Evolutionary conservation across 1,284 basidiomycete species (phyloP).

Genomic region (Stereum hirsutum): DNA sequence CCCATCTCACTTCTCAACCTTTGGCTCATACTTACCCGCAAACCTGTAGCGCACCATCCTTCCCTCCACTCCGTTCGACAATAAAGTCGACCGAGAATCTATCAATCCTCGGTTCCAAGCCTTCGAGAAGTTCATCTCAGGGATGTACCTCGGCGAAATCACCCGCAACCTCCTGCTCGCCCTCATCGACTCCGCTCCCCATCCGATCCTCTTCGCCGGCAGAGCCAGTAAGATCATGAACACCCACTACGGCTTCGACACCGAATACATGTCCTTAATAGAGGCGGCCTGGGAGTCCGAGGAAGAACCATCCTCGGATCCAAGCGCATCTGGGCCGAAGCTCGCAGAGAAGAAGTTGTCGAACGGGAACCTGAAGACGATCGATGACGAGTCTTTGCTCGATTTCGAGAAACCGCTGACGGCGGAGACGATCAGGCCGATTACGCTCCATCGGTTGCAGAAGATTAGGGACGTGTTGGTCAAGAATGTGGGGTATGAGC

Average conservation of each 20-base stretch:
- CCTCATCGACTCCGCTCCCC: slow-evolving; percentile 74
- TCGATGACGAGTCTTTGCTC: slow-evolving; percentile 4
- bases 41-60: slow-evolving; percentile 64
- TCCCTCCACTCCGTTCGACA: slow-evolving; percentile 90
- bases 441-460: slow-evolving; percentile 28
- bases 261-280: slow-evolving; percentile 84
- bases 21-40: slow-evolving; percentile 1
- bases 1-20: slow-evolving; percentile 3
- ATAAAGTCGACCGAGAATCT: slow-evolving; percentile 84
- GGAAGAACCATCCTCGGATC: slow-evolving; percentile 5
- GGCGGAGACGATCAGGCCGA: not conserved
- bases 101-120: slow-evolving; percentile 93
- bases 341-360: slow-evolving; percentile 2
- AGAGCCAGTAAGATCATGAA: slow-evolving; percentile 69
- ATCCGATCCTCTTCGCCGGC: slow-evolving; percentile 72
- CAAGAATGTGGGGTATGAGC: slow-evolving; percentile 42
- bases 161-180: slow-evolving; percentile 80
- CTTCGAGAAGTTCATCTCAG: slow-evolving; percentile 98
- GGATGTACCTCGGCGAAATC: slow-evolving; percentile 98
- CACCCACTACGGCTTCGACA: slow-evolving; percentile 90
- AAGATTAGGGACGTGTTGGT: slow-evolving; percentile 51
- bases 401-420: slow-evolving; percentile 9
- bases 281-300: slow-evolving; percentile 64
- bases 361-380: not conserved
- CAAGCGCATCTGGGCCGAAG: slow-evolving; percentile 10